Evolutionary conservation across 345 rosid species (phyloP).

Genomic region (Orychophragmus violaceus): DNA sequence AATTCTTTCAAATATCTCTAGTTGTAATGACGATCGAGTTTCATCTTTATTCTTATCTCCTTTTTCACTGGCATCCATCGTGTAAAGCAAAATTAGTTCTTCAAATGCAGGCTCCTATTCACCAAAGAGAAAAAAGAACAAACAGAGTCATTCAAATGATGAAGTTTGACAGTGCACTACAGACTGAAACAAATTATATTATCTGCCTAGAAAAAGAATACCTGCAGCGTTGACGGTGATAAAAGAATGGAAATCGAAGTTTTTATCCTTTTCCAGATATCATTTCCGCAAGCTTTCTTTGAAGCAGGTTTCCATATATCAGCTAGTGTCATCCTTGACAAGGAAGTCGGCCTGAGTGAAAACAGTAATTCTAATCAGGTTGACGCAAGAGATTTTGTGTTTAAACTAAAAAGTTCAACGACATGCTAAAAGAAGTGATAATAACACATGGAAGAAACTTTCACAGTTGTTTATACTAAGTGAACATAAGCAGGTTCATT

Average conservation of each 20-base stretch:
- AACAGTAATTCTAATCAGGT: not conserved
- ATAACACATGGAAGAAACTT: not conserved
- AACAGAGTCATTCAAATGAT: conserved; percentile 9
- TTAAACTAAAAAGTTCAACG: not conserved
- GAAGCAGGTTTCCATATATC: conserved; percentile 95
- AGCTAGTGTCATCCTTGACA: conserved; percentile 85
- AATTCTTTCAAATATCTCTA: conserved; percentile 79
- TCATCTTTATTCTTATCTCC: conserved; percentile 37
- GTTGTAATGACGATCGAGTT: conserved; percentile 57
- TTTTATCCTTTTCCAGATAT: conserved; percentile 71
- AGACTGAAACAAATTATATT: not conserved
- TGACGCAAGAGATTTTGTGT: not conserved
- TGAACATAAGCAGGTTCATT: not conserved
- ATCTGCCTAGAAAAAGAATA: conserved; percentile 25
- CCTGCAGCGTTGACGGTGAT: conserved; percentile 86
- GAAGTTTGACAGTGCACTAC: not conserved
- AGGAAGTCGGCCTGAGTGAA: conserved; percentile 62
- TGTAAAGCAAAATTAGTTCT: conserved; percentile 80
- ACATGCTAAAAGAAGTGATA: not conserved
- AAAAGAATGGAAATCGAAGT: conserved; percentile 77
- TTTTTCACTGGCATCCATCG: conserved; percentile 41
- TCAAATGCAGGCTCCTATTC: conserved; percentile 89
- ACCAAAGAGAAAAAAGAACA: conserved; percentile 29
- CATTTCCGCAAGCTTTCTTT: conserved; percentile 53
- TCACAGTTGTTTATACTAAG: not conserved